phyloP scores from a whole-genome alignment of 768 basidiomycete species.

The Termitomyces heimii region DNA sequence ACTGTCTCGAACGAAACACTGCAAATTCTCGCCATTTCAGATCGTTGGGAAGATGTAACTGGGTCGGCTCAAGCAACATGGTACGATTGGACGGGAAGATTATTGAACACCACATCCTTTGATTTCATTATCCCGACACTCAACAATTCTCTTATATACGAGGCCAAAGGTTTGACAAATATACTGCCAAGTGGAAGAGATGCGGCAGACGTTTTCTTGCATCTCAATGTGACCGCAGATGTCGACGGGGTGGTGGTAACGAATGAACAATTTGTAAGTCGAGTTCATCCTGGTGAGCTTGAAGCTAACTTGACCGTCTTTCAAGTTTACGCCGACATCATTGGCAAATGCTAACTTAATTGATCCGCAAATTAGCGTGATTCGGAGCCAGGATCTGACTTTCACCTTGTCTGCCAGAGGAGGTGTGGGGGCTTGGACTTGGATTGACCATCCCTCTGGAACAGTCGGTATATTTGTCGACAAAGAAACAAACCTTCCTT shows the following conservation, averaged over 20 bases:
- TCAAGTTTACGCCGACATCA: slow-evolving; percentile 46
- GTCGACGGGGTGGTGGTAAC: slow-evolving; percentile 34
- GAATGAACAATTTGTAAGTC: slow-evolving; percentile 47
- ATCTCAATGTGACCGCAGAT: slow-evolving; percentile 42
- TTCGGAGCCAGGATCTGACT: slow-evolving; percentile 24
- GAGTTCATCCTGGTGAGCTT: neutral
- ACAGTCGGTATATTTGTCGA: slow-evolving; percentile 51
- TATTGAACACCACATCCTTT: slow-evolving; percentile 29
- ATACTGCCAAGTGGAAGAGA: slow-evolving; percentile 40
- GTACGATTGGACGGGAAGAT: slow-evolving; percentile 49
- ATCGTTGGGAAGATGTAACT: slow-evolving; percentile 40
- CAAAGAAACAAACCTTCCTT: slow-evolving; percentile 29
- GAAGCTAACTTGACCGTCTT: neutral
- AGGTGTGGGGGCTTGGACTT: slow-evolving; percentile 53
- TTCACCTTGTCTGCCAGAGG: slow-evolving; percentile 48
- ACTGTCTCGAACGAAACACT: slow-evolving; percentile 40
- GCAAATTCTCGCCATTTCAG: slow-evolving; percentile 45
- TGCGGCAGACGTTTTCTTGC: slow-evolving; percentile 42
- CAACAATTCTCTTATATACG: slow-evolving; percentile 42
- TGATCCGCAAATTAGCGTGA: slow-evolving; percentile 42
- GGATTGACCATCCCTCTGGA: slow-evolving; percentile 53
- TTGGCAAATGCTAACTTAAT: slow-evolving; percentile 39
- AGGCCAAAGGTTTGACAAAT: slow-evolving; percentile 30
- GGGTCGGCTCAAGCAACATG: slow-evolving; percentile 47
- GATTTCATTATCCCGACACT: slow-evolving; percentile 39